A percentile compares a stretch with the other conserved stretches of the same genome.
Evolutionary conservation across 805 yeast genomes (phyloP).

Genomic region (Lachancea thermotolerans): DNA sequence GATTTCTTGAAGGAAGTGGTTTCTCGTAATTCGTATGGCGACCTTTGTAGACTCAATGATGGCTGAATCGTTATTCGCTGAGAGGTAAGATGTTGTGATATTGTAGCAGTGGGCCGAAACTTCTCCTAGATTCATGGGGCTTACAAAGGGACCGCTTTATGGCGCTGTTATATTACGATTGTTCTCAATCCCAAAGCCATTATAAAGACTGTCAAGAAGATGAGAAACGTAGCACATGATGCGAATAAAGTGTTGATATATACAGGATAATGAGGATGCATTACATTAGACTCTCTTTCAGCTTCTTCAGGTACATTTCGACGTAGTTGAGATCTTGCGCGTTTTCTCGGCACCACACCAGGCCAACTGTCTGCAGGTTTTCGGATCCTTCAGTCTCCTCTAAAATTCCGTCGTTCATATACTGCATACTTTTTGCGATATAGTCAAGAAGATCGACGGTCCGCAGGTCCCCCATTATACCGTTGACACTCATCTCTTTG

Average conservation of each 20-base stretch:
- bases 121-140: constrained; percentile 10
- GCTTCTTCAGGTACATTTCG: constrained; percentile 18
- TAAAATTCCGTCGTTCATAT: constrained; percentile 21
- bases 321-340: constrained; percentile 15
- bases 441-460: constrained; percentile 23
- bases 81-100: constrained; percentile 23
- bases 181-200: not conserved
- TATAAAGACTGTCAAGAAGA: constrained; percentile 1
- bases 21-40: constrained; percentile 22
- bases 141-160: too few species aligned
- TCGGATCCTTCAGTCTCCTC: constrained; percentile 8
- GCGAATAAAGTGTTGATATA: not conserved
- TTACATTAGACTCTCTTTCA: constrained; percentile 17
- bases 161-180: not conserved
- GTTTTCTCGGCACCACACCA: constrained; percentile 26
- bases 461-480: constrained; percentile 26
- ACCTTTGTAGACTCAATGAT: constrained; percentile 25
- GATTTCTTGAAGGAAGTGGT: constrained; percentile 20
- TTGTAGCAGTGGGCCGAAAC: constrained; percentile 22
- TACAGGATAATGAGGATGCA: not conserved
- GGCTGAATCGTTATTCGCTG: constrained; percentile 8
- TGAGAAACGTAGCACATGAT: not conserved
- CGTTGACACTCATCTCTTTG: constrained; percentile 29
- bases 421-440: constrained; percentile 13
- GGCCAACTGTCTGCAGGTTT: constrained; percentile 8